Conservation (phyloP, 768 basidiomycete genomes). For the Sarcodon sp. region DNA sequence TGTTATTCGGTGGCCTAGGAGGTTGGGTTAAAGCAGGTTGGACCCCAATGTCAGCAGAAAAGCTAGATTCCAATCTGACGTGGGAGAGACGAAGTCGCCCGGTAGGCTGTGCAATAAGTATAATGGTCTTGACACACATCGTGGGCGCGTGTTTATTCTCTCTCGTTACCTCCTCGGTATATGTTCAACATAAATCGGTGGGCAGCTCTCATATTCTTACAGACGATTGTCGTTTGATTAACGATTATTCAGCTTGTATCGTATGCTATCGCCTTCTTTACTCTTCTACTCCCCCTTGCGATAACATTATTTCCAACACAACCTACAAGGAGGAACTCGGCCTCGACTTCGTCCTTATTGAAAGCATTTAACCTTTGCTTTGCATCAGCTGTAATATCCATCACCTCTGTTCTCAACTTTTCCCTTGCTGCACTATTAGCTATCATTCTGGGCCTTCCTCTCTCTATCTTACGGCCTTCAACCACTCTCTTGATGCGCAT, state of each 20-base stretch:
- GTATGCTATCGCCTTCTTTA: constrained; percentile 20
- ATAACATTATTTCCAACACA: constrained; percentile 5
- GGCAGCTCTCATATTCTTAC: neutral
- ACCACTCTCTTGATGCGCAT: constrained; percentile 6
- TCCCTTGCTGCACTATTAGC: constrained; percentile 72
- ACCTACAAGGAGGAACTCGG: constrained; percentile 4
- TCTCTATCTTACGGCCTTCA: constrained; percentile 31
- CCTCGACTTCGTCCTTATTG: constrained; percentile 36
- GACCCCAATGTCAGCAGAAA: constrained; percentile 13
- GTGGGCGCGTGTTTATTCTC: constrained; percentile 41
- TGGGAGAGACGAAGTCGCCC: constrained; percentile 42
- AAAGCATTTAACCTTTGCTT: constrained; percentile 71
- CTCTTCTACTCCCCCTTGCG: constrained; percentile 17
- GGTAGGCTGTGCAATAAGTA: constrained; percentile 35
- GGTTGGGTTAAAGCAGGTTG: constrained; percentile 62
- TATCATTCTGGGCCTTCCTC: constrained; percentile 48
- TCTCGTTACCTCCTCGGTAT: constrained; percentile 30
- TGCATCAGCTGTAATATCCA: constrained; percentile 76
- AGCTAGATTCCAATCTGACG: neutral
- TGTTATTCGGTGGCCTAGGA: constrained; percentile 76
- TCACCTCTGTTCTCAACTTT: constrained; percentile 85
- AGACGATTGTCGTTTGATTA: neutral
- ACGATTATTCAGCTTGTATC: constrained; percentile 10
- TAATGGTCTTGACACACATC: constrained; percentile 43
- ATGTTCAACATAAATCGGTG: constrained; percentile 13